These are phyloP conservation scores for Cyclotella kingstonii DNA, from an alignment of 108 stramenopile species.

Conservation along the genomic window DNA sequence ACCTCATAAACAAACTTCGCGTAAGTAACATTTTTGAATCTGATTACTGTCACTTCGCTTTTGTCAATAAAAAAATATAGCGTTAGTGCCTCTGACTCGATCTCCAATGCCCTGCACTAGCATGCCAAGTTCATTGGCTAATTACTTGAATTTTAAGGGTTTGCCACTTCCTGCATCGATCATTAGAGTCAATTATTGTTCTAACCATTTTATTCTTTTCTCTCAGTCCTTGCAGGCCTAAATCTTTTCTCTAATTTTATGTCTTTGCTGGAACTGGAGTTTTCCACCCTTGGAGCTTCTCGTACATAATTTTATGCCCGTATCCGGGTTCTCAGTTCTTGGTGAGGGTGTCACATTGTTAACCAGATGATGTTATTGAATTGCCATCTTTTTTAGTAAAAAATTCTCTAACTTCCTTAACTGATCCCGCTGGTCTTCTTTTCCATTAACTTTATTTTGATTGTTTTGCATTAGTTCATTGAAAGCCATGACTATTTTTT, in stretches of 20 bases:
- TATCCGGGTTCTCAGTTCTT: not conserved
- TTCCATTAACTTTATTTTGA: no score
- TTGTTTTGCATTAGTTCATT: no score
- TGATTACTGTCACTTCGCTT: not conserved
- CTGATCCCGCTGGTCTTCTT: no score
- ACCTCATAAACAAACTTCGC: slow-evolving; percentile 12
- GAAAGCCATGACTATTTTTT: not conserved
- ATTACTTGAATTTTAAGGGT: slow-evolving; percentile 10
- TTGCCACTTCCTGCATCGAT: slow-evolving; percentile 19
- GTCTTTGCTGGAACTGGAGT: no score
- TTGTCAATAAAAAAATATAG: slow-evolving; percentile 33
- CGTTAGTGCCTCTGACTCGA: slow-evolving; percentile 21
- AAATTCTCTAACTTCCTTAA: no score
- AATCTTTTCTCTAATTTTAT: no score
- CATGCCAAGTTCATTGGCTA: slow-evolving; percentile 21
- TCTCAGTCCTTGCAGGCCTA: no score
- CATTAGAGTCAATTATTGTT: slow-evolving; percentile 5
- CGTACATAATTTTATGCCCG: not conserved
- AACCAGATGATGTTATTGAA: no score
- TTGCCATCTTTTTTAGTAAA: no score
- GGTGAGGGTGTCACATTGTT: not conserved
- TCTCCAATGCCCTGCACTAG: slow-evolving; percentile 3
- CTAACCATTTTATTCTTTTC: no score
- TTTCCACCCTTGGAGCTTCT: not conserved
- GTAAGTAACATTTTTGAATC: slow-evolving; percentile 23